Base-by-base conservation (phyloP, 768 basidiomycete genomes). In the Rhodotorula paludigena region DNA sequence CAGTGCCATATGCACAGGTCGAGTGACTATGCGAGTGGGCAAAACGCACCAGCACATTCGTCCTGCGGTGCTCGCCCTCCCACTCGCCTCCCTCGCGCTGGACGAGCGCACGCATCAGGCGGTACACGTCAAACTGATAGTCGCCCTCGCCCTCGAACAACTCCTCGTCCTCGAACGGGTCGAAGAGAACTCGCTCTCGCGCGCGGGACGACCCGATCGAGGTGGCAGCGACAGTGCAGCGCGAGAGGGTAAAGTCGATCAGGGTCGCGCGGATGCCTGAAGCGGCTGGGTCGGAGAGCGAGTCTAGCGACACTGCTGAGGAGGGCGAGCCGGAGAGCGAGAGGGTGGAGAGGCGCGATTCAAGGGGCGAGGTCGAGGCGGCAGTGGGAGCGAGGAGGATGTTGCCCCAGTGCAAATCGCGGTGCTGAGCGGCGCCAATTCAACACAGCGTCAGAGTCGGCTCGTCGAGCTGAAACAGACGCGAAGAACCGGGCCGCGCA, bases 341-440 rank as follows among this genome's bases (percentile, higher is more conserved):
- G 38, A 41, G 36, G 44, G 54, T 8, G 36, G 33, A 33, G 36
- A 45, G 9, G 36, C 32, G 53, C 45, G 8, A 64, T 0, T n/a
- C n/a, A 16, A 36, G 49, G 38, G 23, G 25, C 20, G 54, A 12
- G 77, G 66, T 72, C 81, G 78, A 44, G 54, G 76, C 68, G 63
- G 63, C 38, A 30, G 48, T 1, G 59, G 73, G 44, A 18, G 69
- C 64, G 55, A 98, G 85, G 14, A 99, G 83, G 57, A 99, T 89
- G 78, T 99, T 96, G 30, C 96, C 96, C 85, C 90, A 91, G 74
- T 99, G 96, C n/a, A 99, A 84, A 78, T 99, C 96, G 39, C 96
- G 91, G 79, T 99, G 96, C 94, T 99, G 69, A 5, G 44, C 39
- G 32, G 0, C 3, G 8, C 32, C 42, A 3, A 28, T 2, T 3